A percentile compares a stretch with the other conserved stretches of the same genome.
phyloP scores from a whole-genome alignment of 306 rosid genomes.

The Vigna hirtella region DNA sequence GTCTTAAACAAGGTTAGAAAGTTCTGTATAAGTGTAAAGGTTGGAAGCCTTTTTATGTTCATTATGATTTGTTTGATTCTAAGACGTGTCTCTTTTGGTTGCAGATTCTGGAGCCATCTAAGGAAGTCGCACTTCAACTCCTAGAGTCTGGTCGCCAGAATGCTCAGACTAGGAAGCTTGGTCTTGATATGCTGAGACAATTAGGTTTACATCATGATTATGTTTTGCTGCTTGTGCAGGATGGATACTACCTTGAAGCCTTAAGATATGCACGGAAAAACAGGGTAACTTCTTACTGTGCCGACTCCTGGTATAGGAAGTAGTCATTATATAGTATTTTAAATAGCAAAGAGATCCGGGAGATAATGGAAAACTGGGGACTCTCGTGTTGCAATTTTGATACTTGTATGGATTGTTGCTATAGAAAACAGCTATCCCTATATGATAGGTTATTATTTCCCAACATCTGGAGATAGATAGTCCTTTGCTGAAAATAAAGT shows the following conservation, averaged over 20 bases:
- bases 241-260: slow-evolving; percentile 93
- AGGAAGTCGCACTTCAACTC: slow-evolving; percentile 94
- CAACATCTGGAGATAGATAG: slow-evolving; percentile 3
- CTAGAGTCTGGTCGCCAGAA: slow-evolving; percentile 87
- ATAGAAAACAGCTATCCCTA: slow-evolving; percentile 15
- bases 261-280: slow-evolving; percentile 80
- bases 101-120: slow-evolving; percentile 93
- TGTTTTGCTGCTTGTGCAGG: slow-evolving; percentile 80
- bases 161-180: slow-evolving; percentile 80
- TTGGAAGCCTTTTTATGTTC: slow-evolving; percentile 16
- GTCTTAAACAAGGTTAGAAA: slow-evolving; percentile 80
- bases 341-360: slow-evolving; percentile 8
- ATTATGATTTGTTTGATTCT: slow-evolving; percentile 43
- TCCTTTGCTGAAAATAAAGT: slow-evolving; percentile 32
- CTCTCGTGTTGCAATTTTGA: slow-evolving; percentile 33
- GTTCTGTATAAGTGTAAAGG: slow-evolving; percentile 25
- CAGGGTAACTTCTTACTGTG: slow-evolving; percentile 62
- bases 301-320: slow-evolving; percentile 25
- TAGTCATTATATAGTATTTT: slow-evolving; percentile 6
- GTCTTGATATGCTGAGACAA: slow-evolving; percentile 93
- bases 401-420: slow-evolving; percentile 22
- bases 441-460: slow-evolving; percentile 17
- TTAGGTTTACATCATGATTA: slow-evolving; percentile 93
- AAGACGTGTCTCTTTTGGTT: slow-evolving; percentile 30
- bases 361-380: slow-evolving; percentile 23